Evolutionary conservation across 2,329 filamentous ascomycete genomes (phyloP), one percentile per base, ranked within the genome.

Genomic region (Coniochaeta sp.): DNA sequence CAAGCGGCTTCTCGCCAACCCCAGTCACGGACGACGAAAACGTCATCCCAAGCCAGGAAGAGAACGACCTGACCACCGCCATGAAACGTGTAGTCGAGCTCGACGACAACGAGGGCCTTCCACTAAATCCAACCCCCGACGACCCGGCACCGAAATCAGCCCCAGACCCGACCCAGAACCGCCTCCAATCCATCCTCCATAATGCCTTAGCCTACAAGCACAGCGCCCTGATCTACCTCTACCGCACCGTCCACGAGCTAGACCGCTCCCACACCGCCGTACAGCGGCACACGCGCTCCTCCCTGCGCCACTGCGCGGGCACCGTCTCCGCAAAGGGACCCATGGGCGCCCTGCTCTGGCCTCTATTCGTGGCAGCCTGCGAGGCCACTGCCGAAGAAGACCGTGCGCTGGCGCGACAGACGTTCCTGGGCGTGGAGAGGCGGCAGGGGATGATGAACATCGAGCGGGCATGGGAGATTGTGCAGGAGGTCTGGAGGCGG

Each of bases 361-460:
- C 82, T 1, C 67, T 85, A 2, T 86, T 86, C 58, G 80, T 82
- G 9, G 78, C 81, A 2, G 75, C 79, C 1, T 84, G 81, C 60
- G 82, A 86, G 62, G 82, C 81, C 0, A 66, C 71, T 8, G 69
- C 62, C 14, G 58, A 63, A 1, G 68, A 67, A 8, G 81, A 86
- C 60, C 68, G 81, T 14, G 69, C 68, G 6, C 65, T 80, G 16
- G 79, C 81, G 4, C 63, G 70, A 24, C 67, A 69, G 51, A 70
- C 78, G 0, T 85, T 85, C 58, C 62, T 65, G 4, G 76, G 75
- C 5, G 71, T 83, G 8, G 75, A 78, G 53, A 71, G 68, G 50
- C 67, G 81, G 16, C 83, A 85, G 62, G 81, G 82, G 18, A 85
- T 85, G 82, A 75, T 74, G 16, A 86, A 86, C 58, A 85, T 86